phyloP scores from a whole-genome alignment of 352 stramenopile species.

The Thalassiosira exigua region DNA sequence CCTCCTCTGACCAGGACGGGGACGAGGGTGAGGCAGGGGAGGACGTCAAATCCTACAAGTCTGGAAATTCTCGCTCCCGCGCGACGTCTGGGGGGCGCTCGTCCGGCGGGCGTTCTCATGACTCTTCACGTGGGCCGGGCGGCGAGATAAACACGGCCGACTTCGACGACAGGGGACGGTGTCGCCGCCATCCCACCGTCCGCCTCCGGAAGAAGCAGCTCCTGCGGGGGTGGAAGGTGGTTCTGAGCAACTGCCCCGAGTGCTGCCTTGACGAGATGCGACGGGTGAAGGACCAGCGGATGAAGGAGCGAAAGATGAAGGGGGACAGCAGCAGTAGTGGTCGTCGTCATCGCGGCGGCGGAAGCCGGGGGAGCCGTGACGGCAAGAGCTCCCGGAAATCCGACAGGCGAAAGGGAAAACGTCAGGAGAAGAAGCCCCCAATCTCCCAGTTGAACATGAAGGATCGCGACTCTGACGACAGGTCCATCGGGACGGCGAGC shows the following conservation, averaged over 20 bases:
- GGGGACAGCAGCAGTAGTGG: background rate
- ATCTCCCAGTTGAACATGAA: slow-evolving; percentile 8
- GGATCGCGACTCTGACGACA: background rate
- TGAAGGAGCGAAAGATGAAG: slow-evolving; percentile 1
- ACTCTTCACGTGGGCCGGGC: too few species aligned
- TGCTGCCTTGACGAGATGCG: slow-evolving; percentile 55
- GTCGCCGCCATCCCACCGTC: slow-evolving; percentile 33
- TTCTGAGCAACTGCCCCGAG: slow-evolving; percentile 52
- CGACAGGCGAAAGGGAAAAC: slow-evolving; percentile 7
- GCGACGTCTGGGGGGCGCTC: too few species aligned
- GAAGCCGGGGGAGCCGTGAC: background rate
- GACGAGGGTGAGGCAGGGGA: too few species aligned
- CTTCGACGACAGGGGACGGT: slow-evolving; percentile 43
- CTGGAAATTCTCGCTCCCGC: too few species aligned
- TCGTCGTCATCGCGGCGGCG: background rate
- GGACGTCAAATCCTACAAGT: too few species aligned
- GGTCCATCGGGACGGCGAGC: slow-evolving; percentile 1
- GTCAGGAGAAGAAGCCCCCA: slow-evolving; percentile 18
- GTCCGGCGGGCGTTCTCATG: too few species aligned
- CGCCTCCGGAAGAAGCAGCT: slow-evolving; percentile 51
- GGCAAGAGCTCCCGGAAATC: background rate
- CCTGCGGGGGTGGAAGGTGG: slow-evolving; percentile 33
- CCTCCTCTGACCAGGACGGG: too few species aligned
- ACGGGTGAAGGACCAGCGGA: slow-evolving; percentile 26
- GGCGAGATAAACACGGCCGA: too few species aligned